A percentile compares a stretch with the other conserved stretches of the same genome.
Conservation (phyloP, 257 asterid genomes). For the Jacaranda copaia region DNA sequence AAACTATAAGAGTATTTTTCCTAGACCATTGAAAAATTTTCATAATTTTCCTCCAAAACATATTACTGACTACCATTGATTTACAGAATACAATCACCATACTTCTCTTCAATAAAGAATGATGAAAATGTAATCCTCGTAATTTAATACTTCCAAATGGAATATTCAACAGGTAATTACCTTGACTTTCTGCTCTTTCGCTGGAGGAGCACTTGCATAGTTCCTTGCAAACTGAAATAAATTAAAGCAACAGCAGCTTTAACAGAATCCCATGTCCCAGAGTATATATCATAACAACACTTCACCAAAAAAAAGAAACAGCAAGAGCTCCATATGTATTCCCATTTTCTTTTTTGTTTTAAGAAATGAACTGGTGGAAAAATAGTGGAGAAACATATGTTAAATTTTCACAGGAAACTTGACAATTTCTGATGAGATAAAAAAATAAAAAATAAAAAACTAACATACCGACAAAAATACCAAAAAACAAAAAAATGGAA, state of each 20-base stretch:
- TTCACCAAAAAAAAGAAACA: conserved; percentile 1
- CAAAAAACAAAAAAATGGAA: not conserved
- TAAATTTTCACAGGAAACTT: not conserved
- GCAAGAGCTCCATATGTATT: not conserved
- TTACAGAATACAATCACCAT: conserved; percentile 25
- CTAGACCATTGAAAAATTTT: conserved; percentile 27
- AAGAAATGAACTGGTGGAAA: not conserved
- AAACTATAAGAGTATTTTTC: not conserved
- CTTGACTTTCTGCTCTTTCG: conserved; percentile 69
- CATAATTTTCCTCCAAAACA: conserved; percentile 26
- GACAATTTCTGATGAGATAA: not conserved
- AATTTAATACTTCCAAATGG: not conserved
- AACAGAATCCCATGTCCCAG: conserved; percentile 13
- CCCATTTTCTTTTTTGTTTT: not conserved
- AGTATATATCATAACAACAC: not conserved
- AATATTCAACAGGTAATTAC: conserved; percentile 42
- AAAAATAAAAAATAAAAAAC: not conserved
- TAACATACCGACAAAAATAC: not conserved
- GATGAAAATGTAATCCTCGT: conserved; percentile 38
- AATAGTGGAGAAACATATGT: not conserved
- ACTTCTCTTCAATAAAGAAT: not conserved
- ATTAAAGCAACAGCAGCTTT: conserved; percentile 24
- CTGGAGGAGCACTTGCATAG: conserved; percentile 56
- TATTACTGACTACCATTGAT: not conserved
- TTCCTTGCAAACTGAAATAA: conserved; percentile 60